phyloP scores from a whole-genome alignment of 768 basidiomycete genomes.

The Suillus brevipes region DNA sequence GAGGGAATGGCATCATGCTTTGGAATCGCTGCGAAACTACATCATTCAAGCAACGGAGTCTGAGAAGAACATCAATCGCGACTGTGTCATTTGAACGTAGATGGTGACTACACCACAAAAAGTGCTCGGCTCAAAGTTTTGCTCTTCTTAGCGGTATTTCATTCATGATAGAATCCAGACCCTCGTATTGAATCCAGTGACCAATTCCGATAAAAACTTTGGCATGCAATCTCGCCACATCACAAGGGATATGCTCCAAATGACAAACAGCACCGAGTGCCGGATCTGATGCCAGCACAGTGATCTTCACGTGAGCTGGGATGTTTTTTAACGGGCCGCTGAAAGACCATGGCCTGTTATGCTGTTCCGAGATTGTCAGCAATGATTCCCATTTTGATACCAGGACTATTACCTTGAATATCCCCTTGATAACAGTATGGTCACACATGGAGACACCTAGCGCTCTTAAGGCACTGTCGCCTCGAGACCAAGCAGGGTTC shows the following conservation, averaged over 20 bases:
- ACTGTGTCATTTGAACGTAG: background rate
- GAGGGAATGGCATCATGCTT: background rate
- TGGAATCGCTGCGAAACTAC: background rate
- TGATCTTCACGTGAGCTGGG: background rate
- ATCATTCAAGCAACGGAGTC: background rate
- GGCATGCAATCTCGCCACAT: background rate
- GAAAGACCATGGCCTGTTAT: background rate
- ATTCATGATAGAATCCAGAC: conserved; percentile 7
- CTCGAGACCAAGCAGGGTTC: background rate
- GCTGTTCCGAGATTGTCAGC: background rate
- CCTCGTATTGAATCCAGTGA: conserved; percentile 9
- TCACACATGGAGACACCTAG: background rate
- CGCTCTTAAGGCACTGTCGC: background rate
- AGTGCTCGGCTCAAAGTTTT: background rate
- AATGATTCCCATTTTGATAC: background rate
- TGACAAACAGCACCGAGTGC: background rate
- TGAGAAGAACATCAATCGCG: background rate
- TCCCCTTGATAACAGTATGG: background rate
- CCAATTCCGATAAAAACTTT: background rate
- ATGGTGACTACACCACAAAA: background rate
- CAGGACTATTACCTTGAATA: background rate
- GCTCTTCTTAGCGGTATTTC: conserved; percentile 5
- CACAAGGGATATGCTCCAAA: background rate
- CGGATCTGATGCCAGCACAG: conserved; percentile 2
- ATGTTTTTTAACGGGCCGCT: background rate